These are phyloP conservation scores for Penicillium sp. DNA, from an alignment of 2,329 filamentous ascomycete genomes.

Conservation along the genomic window DNA sequence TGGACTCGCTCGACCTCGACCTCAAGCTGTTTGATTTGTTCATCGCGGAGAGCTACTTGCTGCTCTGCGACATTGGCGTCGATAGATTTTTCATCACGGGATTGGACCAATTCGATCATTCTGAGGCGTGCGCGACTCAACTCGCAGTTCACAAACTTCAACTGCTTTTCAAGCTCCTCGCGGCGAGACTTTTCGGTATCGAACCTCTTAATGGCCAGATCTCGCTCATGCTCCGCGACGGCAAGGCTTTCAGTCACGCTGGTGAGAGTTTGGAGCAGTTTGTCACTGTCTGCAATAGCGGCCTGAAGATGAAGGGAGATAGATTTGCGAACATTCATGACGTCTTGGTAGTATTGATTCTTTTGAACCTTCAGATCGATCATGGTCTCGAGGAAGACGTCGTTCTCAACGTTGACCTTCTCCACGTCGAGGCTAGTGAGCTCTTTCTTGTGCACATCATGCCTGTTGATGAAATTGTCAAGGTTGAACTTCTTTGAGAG, in stretches of 20 bases:
- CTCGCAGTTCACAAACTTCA: background rate
- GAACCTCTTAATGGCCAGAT: background rate
- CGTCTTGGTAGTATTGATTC: background rate
- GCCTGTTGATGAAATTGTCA: slow-evolving; percentile 1
- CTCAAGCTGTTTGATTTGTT: background rate
- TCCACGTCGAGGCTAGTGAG: background rate
- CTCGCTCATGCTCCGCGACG: background rate
- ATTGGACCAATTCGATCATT: background rate
- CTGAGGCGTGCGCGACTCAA: background rate
- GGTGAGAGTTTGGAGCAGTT: background rate
- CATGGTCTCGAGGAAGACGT: background rate
- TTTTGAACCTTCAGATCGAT: background rate
- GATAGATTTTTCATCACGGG: background rate
- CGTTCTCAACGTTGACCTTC: background rate
- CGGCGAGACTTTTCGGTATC: background rate
- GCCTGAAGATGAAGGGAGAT: background rate
- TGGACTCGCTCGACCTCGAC: background rate
- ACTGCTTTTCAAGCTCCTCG: background rate
- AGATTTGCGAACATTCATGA: background rate
- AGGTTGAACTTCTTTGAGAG: background rate
- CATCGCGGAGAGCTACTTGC: background rate
- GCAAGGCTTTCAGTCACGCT: background rate
- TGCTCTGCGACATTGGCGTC: background rate
- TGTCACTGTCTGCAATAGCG: background rate
- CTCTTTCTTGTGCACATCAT: background rate